These are phyloP conservation scores for Terana coerulea DNA, from an alignment of 768 basidiomycete species.

Conservation along the genomic window DNA sequence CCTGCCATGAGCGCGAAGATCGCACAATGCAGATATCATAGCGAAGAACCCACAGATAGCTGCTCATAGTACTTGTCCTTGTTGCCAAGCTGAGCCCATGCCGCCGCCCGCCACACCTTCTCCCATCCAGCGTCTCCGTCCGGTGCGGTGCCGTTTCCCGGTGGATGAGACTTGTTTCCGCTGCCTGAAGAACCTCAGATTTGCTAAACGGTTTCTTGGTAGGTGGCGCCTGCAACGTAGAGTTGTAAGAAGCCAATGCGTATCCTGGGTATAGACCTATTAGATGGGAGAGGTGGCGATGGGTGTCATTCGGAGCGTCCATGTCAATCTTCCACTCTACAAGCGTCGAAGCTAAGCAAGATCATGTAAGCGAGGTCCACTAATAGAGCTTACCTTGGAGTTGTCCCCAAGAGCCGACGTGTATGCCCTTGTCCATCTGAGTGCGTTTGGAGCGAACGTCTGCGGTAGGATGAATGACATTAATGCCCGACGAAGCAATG, in stretches of 20 bases:
- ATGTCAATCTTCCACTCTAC: conserved; percentile 78
- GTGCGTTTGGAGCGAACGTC: conserved; percentile 54
- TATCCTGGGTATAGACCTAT: conserved; percentile 78
- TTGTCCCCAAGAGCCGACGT: conserved; percentile 72
- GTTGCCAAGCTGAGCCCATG: conserved; percentile 69
- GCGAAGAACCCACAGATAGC: conserved; percentile 55
- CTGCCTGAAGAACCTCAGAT: conserved; percentile 52
- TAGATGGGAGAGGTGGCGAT: conserved; percentile 76
- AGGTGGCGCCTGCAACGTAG: conserved; percentile 42
- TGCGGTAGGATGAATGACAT: conserved; percentile 22
- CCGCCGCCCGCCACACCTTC: conserved; percentile 73
- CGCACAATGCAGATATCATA: too few species aligned
- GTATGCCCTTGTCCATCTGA: conserved; percentile 71
- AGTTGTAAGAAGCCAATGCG: conserved; percentile 54
- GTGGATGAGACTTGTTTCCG: conserved; percentile 55
- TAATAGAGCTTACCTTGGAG: conserved; percentile 53
- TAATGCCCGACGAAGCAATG: too few species aligned
- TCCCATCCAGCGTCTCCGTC: conserved; percentile 79
- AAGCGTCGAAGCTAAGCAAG: not conserved
- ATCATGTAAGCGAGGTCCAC: not conserved
- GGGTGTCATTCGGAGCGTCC: conserved; percentile 59
- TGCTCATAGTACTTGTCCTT: conserved; percentile 56
- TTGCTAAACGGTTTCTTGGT: conserved; percentile 40
- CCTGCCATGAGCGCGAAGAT: too few species aligned
- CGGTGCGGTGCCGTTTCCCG: conserved; percentile 70